Evolutionary conservation across 257 asterid species (phyloP).

Genomic region (Ophiorrhiza pumila): DNA sequence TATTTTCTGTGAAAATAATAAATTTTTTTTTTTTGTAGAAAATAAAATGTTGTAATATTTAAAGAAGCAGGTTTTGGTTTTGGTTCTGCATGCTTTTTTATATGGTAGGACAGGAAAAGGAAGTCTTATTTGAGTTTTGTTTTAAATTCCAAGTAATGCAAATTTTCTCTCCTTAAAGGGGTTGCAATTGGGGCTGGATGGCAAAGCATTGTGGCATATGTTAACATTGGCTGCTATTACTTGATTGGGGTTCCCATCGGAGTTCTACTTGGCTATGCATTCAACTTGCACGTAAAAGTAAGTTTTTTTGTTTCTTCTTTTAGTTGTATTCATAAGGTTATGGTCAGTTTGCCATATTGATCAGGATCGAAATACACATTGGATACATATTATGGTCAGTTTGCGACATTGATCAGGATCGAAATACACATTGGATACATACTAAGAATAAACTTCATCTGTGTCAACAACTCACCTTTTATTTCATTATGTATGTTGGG

Average conservation of each 20-base stretch:
- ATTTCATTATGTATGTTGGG: too few relatives aligned
- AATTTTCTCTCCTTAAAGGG: conserved; percentile 29
- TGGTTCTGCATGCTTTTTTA: not conserved
- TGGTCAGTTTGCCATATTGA: too few relatives aligned
- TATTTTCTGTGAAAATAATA: not conserved
- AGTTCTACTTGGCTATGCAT: conserved; percentile 46
- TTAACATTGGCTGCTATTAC: conserved; percentile 57
- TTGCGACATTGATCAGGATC: too few relatives aligned
- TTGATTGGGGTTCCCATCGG: conserved; percentile 60
- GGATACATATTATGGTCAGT: too few relatives aligned
- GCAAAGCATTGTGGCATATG: conserved; percentile 61
- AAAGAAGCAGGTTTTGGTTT: not conserved
- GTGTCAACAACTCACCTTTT: too few relatives aligned
- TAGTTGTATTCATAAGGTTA: not conserved
- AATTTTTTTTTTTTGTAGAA: too few relatives aligned
- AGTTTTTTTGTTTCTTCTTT: not conserved
- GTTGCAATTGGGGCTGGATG: conserved; percentile 73
- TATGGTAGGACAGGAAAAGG: not conserved
- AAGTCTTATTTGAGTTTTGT: not conserved
- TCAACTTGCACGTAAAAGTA: conserved; percentile 50
- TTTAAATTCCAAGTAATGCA: not conserved
- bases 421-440: too few relatives aligned
- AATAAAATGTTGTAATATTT: too few relatives aligned
- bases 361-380: too few relatives aligned
- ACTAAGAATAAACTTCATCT: too few relatives aligned